Evolutionary conservation across 179 eudicot genomes (phyloP).

Genomic region (Actinidia arguta): DNA sequence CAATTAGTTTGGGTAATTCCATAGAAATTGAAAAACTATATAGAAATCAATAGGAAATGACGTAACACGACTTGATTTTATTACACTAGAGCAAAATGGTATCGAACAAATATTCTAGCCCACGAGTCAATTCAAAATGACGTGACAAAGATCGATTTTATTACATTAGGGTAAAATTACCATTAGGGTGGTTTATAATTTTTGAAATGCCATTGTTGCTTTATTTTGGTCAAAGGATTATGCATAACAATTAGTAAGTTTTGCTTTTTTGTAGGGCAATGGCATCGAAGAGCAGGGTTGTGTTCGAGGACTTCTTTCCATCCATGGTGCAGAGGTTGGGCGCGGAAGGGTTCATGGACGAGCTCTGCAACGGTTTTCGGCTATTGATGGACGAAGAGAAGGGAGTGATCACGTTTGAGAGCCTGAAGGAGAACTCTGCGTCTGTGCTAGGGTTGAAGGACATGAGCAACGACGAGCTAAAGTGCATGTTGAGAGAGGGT

Average conservation of each 20-base stretch:
- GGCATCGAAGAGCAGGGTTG: constrained; percentile 29
- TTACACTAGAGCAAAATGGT: too few species aligned
- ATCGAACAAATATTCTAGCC: too few species aligned
- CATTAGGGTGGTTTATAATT: too few species aligned
- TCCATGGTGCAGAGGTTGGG: constrained; percentile 57
- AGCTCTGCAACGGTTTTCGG: constrained; percentile 60
- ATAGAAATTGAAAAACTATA: too few species aligned
- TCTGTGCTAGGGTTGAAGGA: constrained; percentile 51
- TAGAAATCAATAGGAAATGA: too few species aligned
- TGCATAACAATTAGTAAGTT: too few species aligned
- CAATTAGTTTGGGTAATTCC: too few species aligned
- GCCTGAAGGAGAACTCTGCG: constrained; percentile 61
- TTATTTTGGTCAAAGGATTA: neutral
- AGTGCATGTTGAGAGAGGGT: constrained; percentile 64
- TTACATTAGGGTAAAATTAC: too few species aligned
- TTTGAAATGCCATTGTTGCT: too few species aligned
- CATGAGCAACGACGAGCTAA: constrained; percentile 57
- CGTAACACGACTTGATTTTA: too few species aligned
- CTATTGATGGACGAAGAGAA: constrained; percentile 49
- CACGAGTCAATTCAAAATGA: too few species aligned
- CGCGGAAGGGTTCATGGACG: constrained; percentile 49
- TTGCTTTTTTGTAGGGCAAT: neutral
- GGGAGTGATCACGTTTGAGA: constrained; percentile 68
- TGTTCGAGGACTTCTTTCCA: constrained; percentile 55
- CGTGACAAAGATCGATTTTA: too few species aligned